A percentile compares a stretch with the other conserved stretches of the same genome.
These are phyloP conservation scores for Penicillium lividum DNA, from an alignment of 495 filamentous ascomycete species.

Conservation along the genomic window DNA sequence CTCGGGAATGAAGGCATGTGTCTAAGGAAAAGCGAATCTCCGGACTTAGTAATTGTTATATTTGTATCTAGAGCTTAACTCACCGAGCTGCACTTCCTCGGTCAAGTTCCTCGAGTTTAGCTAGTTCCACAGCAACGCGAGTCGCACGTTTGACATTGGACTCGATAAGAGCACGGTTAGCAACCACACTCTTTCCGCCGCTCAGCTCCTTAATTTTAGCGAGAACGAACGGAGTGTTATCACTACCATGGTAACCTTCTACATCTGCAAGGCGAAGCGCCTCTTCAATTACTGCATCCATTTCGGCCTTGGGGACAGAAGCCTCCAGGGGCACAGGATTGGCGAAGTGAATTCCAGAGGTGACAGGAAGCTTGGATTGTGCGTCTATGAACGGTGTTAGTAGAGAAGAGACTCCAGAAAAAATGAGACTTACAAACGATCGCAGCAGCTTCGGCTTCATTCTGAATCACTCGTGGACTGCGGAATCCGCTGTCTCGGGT, in stretches of 20 bases:
- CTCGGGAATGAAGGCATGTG: constrained; percentile 43
- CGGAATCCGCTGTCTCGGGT: constrained; percentile 77
- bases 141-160: constrained; percentile 80
- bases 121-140: constrained; percentile 74
- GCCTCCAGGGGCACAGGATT: constrained; percentile 78
- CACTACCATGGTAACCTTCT: constrained; percentile 68
- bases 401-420: background rate
- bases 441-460: constrained; percentile 79
- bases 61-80: constrained; percentile 33
- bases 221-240: constrained; percentile 89
- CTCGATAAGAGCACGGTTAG: constrained; percentile 77
- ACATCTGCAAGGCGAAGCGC: constrained; percentile 72
- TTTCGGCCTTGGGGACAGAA: constrained; percentile 69
- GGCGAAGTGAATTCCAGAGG: constrained; percentile 78
- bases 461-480: constrained; percentile 71
- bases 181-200: constrained; percentile 64
- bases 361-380: constrained; percentile 61
- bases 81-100: constrained; percentile 37
- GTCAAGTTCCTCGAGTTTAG: constrained; percentile 55
- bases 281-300: constrained; percentile 70
- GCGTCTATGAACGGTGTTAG: constrained; percentile 49
- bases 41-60: constrained; percentile 35
- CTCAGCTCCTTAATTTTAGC: constrained; percentile 79
- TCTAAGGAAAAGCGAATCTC: constrained; percentile 35
- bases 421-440: constrained; percentile 66